Evolutionary conservation across 192 early-diverging fungal genomes (phyloP).

Genomic region (Spizellomyces punctatus): DNA sequence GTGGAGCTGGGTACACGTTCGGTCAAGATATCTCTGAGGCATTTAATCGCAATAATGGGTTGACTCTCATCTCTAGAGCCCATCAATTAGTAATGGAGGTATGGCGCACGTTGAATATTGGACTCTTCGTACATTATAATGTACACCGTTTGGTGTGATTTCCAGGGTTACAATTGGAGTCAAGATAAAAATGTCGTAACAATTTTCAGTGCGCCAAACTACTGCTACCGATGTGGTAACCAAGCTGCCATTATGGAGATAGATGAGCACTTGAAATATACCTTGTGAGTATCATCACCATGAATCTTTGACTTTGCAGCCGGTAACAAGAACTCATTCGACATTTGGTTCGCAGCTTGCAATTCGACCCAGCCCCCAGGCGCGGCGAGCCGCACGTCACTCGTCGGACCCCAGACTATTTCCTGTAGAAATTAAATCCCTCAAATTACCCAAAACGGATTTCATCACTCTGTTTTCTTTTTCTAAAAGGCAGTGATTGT

Average conservation of each 20-base stretch:
- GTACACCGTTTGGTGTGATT: constrained; percentile 9
- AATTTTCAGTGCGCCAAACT: constrained; percentile 99
- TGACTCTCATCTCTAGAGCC: constrained; percentile 96
- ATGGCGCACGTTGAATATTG: neutral
- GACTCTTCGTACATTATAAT: neutral
- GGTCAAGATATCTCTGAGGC: constrained; percentile 87
- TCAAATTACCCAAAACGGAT: too few relatives aligned
- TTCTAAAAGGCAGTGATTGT: too few relatives aligned
- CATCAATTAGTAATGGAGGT: constrained; percentile 98
- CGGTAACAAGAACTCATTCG: neutral
- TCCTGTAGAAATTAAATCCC: constrained; percentile 68
- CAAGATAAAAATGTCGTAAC: constrained; percentile 99
- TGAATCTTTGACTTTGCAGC: constrained; percentile 61
- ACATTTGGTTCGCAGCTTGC: constrained; percentile 48
- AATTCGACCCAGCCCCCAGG: constrained; percentile 97
- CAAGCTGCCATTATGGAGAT: constrained; percentile 99
- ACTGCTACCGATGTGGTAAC: constrained; percentile 99
- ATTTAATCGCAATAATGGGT: constrained; percentile 88
- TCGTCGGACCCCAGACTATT: constrained; percentile 97
- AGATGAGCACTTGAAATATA: constrained; percentile 98
- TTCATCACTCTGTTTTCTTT: too few relatives aligned
- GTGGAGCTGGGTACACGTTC: constrained; percentile 98
- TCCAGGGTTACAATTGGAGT: constrained; percentile 95
- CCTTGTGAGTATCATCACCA: constrained; percentile 74
- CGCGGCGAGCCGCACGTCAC: constrained; percentile 98